Base-by-base conservation (phyloP, 1,139 yeast genomes). In the Nadsonia commutata region DNA sequence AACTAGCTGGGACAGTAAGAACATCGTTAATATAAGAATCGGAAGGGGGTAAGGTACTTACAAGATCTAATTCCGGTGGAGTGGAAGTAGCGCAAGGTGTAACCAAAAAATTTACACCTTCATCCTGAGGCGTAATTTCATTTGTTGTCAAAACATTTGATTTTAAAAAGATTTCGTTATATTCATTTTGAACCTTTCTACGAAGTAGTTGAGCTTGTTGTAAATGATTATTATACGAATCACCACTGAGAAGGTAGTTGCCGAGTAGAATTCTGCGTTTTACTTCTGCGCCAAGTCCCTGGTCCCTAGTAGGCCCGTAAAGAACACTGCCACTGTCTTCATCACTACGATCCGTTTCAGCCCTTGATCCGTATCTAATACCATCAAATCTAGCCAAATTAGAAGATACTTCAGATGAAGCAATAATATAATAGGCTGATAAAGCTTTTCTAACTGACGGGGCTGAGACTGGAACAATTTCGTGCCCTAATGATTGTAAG, bases 391-490 rank as follows among this genome's bases (percentile, higher is more conserved):
- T 68, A 1, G 95, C 74, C 40, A 93, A 68, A 57, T 93, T 90
- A 0, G 98, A 88, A 0, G 94, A 79, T 0, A 96, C 97, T 56
- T 93, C 98, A 0, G 96, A 83, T 0, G 96, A 84, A 1, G 93
- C 86, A 33, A 93, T 55, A 0, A 95, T 80, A 56, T 83, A 88
- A 59, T 93, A 93, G 0, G 88, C 73, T 27, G 93, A 88, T n/a
- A 90, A 63, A 40, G 88, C 72, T 45, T 71, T 66, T 48, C 71
- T 72, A 8, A 85, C 64, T 0, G 80, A 66, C 2, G 95, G 94
- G 0, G 88, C 58, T 0, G 90, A 76, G 0, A 90, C 76, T 0
- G 77, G 69, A 18, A 66, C 65, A 1, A 88, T 59, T 4, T 68
- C 68, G 56, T 79, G 82, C 3, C 84, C 81, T 44, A 57, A 49